These are phyloP conservation scores for Debaryomyces udenii DNA, from an alignment of 1,139 yeast genomes.

Conservation along the genomic window DNA sequence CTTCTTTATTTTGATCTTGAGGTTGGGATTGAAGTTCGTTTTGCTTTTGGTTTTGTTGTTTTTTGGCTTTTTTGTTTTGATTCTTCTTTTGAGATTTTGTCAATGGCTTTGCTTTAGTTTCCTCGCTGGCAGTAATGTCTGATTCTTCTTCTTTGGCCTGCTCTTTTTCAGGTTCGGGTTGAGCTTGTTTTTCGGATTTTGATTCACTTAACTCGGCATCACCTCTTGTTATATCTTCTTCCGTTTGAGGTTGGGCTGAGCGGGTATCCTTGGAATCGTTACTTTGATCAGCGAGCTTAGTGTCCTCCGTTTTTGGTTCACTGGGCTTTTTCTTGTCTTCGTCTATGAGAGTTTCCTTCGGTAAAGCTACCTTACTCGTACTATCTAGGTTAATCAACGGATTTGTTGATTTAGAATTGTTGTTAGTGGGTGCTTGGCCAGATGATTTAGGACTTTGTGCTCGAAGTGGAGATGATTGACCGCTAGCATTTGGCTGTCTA, in stretches of 20 bases:
- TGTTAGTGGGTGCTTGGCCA: slow-evolving; percentile 15
- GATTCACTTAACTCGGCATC: background rate
- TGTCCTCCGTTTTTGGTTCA: slow-evolving; percentile 19
- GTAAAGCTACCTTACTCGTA: slow-evolving; percentile 35
- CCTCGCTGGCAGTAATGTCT: slow-evolving; percentile 12
- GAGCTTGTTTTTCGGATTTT: background rate
- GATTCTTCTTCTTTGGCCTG: slow-evolving; percentile 10
- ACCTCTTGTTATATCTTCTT: background rate
- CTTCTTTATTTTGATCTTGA: no score
- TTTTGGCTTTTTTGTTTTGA: slow-evolving; percentile 7
- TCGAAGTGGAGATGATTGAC: slow-evolving; percentile 10
- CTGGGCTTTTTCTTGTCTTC: slow-evolving; percentile 18
- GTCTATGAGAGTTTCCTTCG: slow-evolving; percentile 49
- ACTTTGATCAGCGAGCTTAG: slow-evolving; percentile 17
- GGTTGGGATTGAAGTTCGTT: background rate
- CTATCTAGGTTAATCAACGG: slow-evolving; percentile 39
- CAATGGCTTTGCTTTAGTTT: slow-evolving; percentile 9
- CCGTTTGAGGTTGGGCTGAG: slow-evolving; percentile 8
- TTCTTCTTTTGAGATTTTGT: slow-evolving; percentile 10
- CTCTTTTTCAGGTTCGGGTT: background rate
- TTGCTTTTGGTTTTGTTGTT: slow-evolving; percentile 8
- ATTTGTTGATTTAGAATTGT: slow-evolving; percentile 19
- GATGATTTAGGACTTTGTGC: slow-evolving; percentile 14
- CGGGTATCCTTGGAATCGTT: background rate
- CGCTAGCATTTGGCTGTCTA: slow-evolving; percentile 18